Percentiles rank a stretch among this genome's conserved stretches.
These are phyloP conservation scores for Rostrohypoxylon terebratum DNA, from an alignment of 495 filamentous ascomycete genomes.

Conservation along the genomic window DNA sequence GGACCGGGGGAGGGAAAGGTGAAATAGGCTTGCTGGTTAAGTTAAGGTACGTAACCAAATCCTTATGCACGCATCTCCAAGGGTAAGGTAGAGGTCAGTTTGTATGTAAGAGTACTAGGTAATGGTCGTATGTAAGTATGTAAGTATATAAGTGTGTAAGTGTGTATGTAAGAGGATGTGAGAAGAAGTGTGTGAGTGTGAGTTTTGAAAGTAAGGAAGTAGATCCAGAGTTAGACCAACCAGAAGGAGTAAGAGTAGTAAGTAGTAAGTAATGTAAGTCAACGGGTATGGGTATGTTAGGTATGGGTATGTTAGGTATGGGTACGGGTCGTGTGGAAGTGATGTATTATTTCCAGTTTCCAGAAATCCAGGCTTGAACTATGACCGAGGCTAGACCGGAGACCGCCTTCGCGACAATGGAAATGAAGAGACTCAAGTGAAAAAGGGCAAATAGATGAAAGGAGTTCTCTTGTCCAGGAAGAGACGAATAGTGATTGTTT, in stretches of 20 bases:
- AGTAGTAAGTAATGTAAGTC: constrained; percentile 12
- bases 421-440: constrained; percentile 1
- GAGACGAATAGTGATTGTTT: constrained; percentile 33
- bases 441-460: constrained; percentile 40
- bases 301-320: background rate
- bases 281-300: background rate
- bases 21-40: constrained; percentile 16
- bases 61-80: constrained; percentile 46
- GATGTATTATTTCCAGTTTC: constrained; percentile 11
- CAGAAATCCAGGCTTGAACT: constrained; percentile 15
- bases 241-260: constrained; percentile 18
- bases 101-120: constrained; percentile 10
- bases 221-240: background rate
- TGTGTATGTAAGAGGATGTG: constrained; percentile 41
- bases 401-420: constrained; percentile 48
- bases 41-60: constrained; percentile 33
- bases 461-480: constrained; percentile 50
- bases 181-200: constrained; percentile 13
- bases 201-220: background rate
- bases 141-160: constrained; percentile 26
- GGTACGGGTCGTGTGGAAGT: background rate
- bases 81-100: constrained; percentile 30
- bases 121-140: constrained; percentile 27
- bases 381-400: constrained; percentile 43
- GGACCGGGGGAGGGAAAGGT: constrained; percentile 17